Base-by-base conservation (phyloP, 2,329 filamentous ascomycete genomes). In the Pyrenochaeta sp. region DNA sequence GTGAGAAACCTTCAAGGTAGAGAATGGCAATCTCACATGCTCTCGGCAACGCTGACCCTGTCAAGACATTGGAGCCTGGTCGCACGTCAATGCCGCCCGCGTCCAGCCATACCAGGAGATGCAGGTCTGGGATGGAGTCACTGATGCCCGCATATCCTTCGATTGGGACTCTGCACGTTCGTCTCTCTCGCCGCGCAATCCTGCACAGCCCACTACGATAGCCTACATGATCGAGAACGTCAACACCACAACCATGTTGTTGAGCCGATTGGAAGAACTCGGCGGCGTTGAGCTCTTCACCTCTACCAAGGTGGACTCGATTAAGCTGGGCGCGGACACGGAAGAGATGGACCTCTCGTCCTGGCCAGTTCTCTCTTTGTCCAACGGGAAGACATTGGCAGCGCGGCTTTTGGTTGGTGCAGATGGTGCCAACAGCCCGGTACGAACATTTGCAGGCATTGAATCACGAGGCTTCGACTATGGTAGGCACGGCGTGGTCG, bases 51-150 rank as follows among this genome's bases (percentile, higher is more conserved):
- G 15, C 49, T 55, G 37, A 61, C 48, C 14, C 5, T 32, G 17
- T 20, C 18, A 54, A 65, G 77, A 81, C 4, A 94, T 96, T 48
- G 94, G 93, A 23, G 91, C 88, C 35, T 97, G 93, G 94, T 67
- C 79, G 6, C 85, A 95, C 65, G 77, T 96, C 48, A 81, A 89
- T 56, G 75, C 79, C 28, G 77, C 83, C 5, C 84, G 94, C 21
- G 83, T 94, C 22, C 92, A 96, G 74, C 82, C 86, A 1, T 99
- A 96, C 71, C 86, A 95, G 47, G 89, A 93, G 61, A 99, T 99
- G 94, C 88, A 96, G 70, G 94, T 97, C 21, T 99, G 95, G 94
- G 94, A 99, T 70, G 95, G 93, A 51, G 84, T 96, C 43, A 89
- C 88, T 27, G 91, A 85, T 46, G 89, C 91, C 23, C 84, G 86